These are phyloP conservation scores for Yarrowia bubula DNA, from an alignment of 805 yeast species.

Conservation along the genomic window DNA sequence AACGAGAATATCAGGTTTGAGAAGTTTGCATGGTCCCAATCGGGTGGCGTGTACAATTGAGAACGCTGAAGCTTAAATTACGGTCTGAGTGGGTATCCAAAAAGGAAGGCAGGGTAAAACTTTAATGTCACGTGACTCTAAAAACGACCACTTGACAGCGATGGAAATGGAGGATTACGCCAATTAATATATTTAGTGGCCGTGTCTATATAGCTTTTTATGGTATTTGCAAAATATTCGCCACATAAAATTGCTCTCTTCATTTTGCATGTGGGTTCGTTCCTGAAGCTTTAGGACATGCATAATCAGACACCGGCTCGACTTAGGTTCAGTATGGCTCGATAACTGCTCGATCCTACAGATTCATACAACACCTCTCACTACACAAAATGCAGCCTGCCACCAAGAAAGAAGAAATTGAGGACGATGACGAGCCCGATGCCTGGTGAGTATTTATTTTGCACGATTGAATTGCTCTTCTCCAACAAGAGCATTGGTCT, in stretches of 20 bases:
- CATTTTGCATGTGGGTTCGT: neutral
- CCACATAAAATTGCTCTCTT: neutral
- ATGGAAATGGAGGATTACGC: neutral
- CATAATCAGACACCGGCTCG: conserved; percentile 14
- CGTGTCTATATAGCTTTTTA: neutral
- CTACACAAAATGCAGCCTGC: conserved; percentile 14
- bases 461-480: neutral
- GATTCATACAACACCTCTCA: neutral
- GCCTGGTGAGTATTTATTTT: conserved; percentile 51
- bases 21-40: conserved; percentile 27
- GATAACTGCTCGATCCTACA: conserved; percentile 12
- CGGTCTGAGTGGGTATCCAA: conserved; percentile 24
- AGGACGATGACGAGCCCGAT: conserved; percentile 62
- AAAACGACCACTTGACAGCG: neutral
- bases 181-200: no score
- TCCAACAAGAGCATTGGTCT: neutral
- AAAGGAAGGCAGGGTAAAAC: conserved; percentile 26
- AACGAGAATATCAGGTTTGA: conserved; percentile 15
- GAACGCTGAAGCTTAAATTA: neutral
- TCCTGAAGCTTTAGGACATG: neutral
- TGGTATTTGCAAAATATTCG: neutral
- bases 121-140: conserved; percentile 5
- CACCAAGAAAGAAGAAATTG: conserved; percentile 29
- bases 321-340: conserved; percentile 20
- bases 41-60: conserved; percentile 21